Evolutionary conservation across 768 basidiomycete species (phyloP), one percentile per base, ranked within the genome.

Genomic region (Vararia minispora): DNA sequence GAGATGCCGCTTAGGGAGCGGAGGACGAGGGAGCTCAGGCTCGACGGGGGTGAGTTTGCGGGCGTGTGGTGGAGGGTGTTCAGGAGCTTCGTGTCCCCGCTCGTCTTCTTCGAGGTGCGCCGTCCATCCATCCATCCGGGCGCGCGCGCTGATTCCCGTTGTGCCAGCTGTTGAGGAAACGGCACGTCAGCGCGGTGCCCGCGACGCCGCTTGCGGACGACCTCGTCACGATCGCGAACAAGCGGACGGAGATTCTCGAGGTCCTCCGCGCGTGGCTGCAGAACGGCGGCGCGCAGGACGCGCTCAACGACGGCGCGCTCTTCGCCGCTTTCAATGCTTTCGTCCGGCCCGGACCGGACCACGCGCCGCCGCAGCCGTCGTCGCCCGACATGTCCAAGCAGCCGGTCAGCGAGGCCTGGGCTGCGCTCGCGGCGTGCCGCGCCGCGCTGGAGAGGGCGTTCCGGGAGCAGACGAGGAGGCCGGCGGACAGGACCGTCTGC

Each of bases 1-100:
- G 84, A 89, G 56, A 85, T 82, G 63, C 76, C 83, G 0, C 56
- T 89, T 29, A 63, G 75, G 16, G 81, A 84, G 46, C 76, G 77
- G 2, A 81, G 74, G 61, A 81, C 80, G 0, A 64, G 83, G 24
- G 76, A 83, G 33, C 60, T 88, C 29, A 63, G 75, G 18, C 70
- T 89, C 11, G 86, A 89, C 59, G 70, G 75, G 31, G 61, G 52
- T 2, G 86, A 88, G 51, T 89, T 84, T 58, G 67, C 76, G 2
- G 66, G 64, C 30, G 71, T 85, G 3, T 90, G 86, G 84, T 90
- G 86, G 84, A 77, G 71, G 44, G 73, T 74, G 14, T 90, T 84
- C 53, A 68, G 87, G 28, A 85, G 81, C 49, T 86, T 89, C 47
- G 72, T 89, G 7, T 77, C 80, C 0, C 86, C 87, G 0, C 56